phyloP scores from a whole-genome alignment of 169 alveolate species.

The Eimeria falciformis region DNA sequence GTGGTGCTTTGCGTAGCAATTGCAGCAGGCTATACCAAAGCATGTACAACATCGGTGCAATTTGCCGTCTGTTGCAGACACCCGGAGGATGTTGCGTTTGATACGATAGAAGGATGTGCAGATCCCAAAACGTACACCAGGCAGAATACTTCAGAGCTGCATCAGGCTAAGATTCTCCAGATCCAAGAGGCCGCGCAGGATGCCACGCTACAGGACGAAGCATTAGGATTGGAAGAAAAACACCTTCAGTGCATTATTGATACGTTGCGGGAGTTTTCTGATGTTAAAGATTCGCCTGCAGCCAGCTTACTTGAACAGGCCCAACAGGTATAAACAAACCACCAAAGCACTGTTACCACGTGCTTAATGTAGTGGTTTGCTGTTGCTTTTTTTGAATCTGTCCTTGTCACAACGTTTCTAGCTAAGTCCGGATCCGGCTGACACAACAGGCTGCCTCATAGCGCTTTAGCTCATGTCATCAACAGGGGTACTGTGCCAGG shows the following conservation, averaged over 20 bases:
- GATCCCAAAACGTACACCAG: neutral
- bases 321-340: constrained; percentile 38
- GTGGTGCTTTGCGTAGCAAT: no score
- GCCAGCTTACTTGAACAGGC: constrained; percentile 30
- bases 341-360: no score
- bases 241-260: constrained; percentile 46
- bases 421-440: no score
- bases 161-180: constrained; percentile 32
- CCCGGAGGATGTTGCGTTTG: neutral
- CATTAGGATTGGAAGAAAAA: constrained; percentile 26
- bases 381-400: no score
- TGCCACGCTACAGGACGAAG: constrained; percentile 67
- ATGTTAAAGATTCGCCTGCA: constrained; percentile 60
- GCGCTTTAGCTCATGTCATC: no score
- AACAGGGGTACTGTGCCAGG: no score
- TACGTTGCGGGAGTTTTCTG: constrained; percentile 19
- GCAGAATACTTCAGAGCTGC: constrained; percentile 41
- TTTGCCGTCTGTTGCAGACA: constrained; percentile 25
- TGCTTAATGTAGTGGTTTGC: no score
- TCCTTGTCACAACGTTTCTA: no score
- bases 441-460: no score
- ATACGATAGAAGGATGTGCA: neutral
- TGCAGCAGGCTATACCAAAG: no score
- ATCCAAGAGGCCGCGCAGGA: constrained; percentile 69
- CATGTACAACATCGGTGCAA: no score